A percentile compares a stretch with the other conserved stretches of the same genome.
phyloP scores from a whole-genome alignment of 2,329 filamentous ascomycete genomes.

The Ophiocordyceps australis region DNA sequence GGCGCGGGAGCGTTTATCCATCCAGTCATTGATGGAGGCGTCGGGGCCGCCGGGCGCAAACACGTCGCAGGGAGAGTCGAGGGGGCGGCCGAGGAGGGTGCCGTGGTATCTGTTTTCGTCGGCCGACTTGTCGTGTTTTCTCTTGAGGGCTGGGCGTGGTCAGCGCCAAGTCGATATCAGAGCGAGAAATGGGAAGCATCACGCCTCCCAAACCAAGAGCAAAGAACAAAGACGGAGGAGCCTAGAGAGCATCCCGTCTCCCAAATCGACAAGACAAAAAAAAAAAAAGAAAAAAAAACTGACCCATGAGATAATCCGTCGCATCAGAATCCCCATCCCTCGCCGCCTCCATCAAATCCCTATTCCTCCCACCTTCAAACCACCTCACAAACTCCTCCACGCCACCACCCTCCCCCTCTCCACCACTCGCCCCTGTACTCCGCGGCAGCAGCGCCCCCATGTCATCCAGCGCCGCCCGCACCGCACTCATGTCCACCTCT shows the following conservation, averaged over 20 bases:
- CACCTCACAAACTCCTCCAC: slow-evolving; percentile 64
- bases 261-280: neutral
- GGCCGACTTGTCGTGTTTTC: slow-evolving; percentile 78
- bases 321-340: slow-evolving; percentile 44
- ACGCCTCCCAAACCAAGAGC: too few species aligned
- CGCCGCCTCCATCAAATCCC: slow-evolving; percentile 67
- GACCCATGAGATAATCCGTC: slow-evolving; percentile 53
- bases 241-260: too few species aligned
- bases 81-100: slow-evolving; percentile 60
- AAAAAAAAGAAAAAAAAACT: slow-evolving; percentile 7
- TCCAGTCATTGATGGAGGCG: slow-evolving; percentile 18
- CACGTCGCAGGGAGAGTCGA: slow-evolving; percentile 48
- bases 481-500: slow-evolving; percentile 71
- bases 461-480: slow-evolving; percentile 74
- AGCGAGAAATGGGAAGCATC: too few species aligned
- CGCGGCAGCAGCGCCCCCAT: slow-evolving; percentile 58
- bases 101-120: slow-evolving; percentile 76
- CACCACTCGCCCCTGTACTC: slow-evolving; percentile 40
- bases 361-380: slow-evolving; percentile 56
- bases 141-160: slow-evolving; percentile 75
- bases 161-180: too few species aligned
- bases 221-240: too few species aligned
- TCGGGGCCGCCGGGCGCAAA: slow-evolving; percentile 55
- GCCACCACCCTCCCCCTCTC: slow-evolving; percentile 60
- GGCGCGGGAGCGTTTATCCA: slow-evolving; percentile 10